phyloP scores from a whole-genome alignment of 2,329 filamentous ascomycete species.

The Penicillium sp. region DNA sequence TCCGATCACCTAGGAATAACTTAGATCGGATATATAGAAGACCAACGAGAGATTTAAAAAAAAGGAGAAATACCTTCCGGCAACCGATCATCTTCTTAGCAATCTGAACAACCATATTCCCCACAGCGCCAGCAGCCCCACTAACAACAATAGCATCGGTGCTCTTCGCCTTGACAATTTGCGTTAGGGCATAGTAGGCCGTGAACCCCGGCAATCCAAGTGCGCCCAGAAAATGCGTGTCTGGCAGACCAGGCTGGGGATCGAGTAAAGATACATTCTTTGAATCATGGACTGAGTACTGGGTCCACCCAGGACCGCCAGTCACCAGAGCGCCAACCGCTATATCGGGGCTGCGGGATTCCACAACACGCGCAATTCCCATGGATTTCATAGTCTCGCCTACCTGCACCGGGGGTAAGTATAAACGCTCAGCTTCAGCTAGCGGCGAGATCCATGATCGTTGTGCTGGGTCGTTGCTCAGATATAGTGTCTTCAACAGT shows the following conservation, averaged over 20 bases:
- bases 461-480: slow-evolving; percentile 57
- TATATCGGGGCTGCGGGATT: slow-evolving; percentile 32
- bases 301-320: slow-evolving; percentile 39
- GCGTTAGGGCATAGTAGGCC: slow-evolving; percentile 49
- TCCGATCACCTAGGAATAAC: slow-evolving; percentile 50
- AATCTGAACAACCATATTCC: slow-evolving; percentile 54
- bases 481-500: slow-evolving; percentile 48
- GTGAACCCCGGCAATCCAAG: slow-evolving; percentile 40
- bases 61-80: slow-evolving; percentile 4
- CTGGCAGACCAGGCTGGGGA: slow-evolving; percentile 36
- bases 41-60: background rate
- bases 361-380: slow-evolving; percentile 40
- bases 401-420: slow-evolving; percentile 46
- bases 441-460: slow-evolving; percentile 51
- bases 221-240: slow-evolving; percentile 48
- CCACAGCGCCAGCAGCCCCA: slow-evolving; percentile 52
- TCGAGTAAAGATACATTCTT: slow-evolving; percentile 28
- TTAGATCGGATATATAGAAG: background rate
- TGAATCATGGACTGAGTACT: slow-evolving; percentile 43
- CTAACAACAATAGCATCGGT: slow-evolving; percentile 49
- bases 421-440: slow-evolving; percentile 46
- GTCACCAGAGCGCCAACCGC: slow-evolving; percentile 39
- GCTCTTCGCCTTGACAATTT: slow-evolving; percentile 38
- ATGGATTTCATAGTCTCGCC: slow-evolving; percentile 42
- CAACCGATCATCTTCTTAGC: slow-evolving; percentile 44